These are phyloP conservation scores for Taiwanofungus camphoratus DNA, from an alignment of 1,284 basidiomycete species.

Conservation along the genomic window DNA sequence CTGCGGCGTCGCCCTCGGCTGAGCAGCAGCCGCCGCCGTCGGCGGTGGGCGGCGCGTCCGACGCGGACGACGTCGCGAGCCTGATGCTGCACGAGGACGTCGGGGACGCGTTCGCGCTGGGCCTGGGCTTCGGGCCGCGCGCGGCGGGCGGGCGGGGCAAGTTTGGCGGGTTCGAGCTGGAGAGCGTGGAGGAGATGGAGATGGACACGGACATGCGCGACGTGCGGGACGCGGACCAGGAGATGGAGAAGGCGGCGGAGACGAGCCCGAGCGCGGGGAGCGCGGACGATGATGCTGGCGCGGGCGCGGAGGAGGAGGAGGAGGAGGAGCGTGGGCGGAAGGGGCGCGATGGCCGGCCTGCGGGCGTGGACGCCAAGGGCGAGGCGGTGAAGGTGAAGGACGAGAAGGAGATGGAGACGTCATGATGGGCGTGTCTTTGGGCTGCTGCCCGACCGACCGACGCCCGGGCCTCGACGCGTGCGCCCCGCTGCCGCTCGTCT, in stretches of 20 bases:
- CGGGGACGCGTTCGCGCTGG: conserved; percentile 17
- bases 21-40: conserved; percentile 5
- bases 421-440: conserved; percentile 14
- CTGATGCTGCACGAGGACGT: conserved; percentile 30
- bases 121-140: conserved; percentile 6
- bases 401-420: conserved; percentile 26
- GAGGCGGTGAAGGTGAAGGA: conserved; percentile 27
- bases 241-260: conserved; percentile 21
- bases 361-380: conserved; percentile 21
- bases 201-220: conserved; percentile 21
- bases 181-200: conserved; percentile 29
- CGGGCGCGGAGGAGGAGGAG: conserved; percentile 14
- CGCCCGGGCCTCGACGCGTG: background rate
- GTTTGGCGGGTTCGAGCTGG: conserved; percentile 24
- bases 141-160: conserved; percentile 18
- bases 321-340: conserved; percentile 25
- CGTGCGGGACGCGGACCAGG: conserved; percentile 18
- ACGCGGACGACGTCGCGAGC: conserved; percentile 18
- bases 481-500: background rate
- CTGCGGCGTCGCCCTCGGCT: conserved; percentile 3
- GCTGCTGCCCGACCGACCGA: background rate
- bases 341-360: conserved; percentile 26
- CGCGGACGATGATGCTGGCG: conserved; percentile 14
- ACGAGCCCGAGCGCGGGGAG: conserved; percentile 18
- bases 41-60: conserved; percentile 13